Conservation (phyloP, 1,284 basidiomycete genomes). For the Cystobasidium slooffiae region DNA sequence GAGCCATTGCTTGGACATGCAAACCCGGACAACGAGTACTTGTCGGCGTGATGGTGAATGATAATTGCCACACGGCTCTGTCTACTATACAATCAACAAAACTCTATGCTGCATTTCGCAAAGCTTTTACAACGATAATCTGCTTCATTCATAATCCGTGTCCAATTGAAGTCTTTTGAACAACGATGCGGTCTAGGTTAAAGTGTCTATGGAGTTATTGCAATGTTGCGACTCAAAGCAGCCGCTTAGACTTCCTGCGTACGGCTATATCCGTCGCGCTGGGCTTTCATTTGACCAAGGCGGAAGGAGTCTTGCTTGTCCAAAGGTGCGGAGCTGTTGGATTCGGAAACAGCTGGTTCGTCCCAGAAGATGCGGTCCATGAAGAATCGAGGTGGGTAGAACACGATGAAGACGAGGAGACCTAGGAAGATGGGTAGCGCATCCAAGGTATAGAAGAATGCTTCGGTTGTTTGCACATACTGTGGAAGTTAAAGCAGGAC, state of each 20-base stretch:
- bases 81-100: not conserved
- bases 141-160: not conserved
- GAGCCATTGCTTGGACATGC: no score
- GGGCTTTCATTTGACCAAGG: not conserved
- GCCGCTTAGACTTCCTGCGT: not conserved
- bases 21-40: no score
- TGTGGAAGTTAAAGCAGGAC: not conserved
- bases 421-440: slow-evolving; percentile 46
- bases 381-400: slow-evolving; percentile 47
- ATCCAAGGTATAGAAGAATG: slow-evolving; percentile 51
- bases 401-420: slow-evolving; percentile 43
- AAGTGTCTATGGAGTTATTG: not conserved
- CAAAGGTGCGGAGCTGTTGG: slow-evolving; percentile 4
- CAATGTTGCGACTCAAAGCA: not conserved
- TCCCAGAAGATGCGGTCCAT: slow-evolving; percentile 24
- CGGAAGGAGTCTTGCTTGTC: slow-evolving; percentile 5
- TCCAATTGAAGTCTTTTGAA: no score
- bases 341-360: not conserved
- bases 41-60: no score
- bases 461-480: slow-evolving; percentile 47
- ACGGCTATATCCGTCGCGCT: not conserved
- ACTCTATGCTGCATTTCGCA: not conserved
- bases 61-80: no score
- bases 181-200: not conserved
- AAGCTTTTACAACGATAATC: not conserved